These are phyloP conservation scores for Flaveria trinervia DNA, from an alignment of 129 eudicot species.

Conservation along the genomic window DNA sequence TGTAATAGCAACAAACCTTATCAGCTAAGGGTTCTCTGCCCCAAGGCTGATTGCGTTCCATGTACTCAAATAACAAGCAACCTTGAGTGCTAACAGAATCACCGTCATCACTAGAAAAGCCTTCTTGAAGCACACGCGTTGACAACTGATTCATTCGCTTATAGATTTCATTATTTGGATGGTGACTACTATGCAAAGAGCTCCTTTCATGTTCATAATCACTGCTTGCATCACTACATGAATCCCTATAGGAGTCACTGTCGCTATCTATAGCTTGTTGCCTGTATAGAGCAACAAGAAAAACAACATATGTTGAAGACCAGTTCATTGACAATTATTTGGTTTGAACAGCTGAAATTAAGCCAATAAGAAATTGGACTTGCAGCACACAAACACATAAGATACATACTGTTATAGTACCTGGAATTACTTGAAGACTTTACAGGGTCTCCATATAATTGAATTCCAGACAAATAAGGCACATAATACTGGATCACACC, in stretches of 20 bases:
- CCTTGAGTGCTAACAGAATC: conserved; percentile 60
- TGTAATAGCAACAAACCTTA: conserved; percentile 42
- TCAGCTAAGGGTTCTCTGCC: conserved; percentile 74
- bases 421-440: background rate
- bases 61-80: conserved; percentile 60
- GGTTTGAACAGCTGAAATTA: background rate
- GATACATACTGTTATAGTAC: background rate
- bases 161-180: conserved; percentile 30
- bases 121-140: conserved; percentile 53
- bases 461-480: conserved; percentile 88
- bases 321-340: background rate
- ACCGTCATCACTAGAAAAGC: conserved; percentile 76
- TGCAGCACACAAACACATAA: background rate
- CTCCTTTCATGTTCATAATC: conserved; percentile 71
- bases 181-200: conserved; percentile 20
- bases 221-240: conserved; percentile 86
- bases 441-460: conserved; percentile 63
- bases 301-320: conserved; percentile 34
- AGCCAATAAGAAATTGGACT: background rate
- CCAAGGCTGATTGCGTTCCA: conserved; percentile 68
- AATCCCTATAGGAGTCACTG: conserved; percentile 70
- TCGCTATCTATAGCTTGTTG: conserved; percentile 85
- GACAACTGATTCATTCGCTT: conserved; percentile 46
- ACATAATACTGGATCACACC: conserved; percentile 84
- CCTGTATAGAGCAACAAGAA: conserved; percentile 37